These are phyloP conservation scores for Acer campestre DNA, from an alignment of 345 rosid species.

Conservation along the genomic window DNA sequence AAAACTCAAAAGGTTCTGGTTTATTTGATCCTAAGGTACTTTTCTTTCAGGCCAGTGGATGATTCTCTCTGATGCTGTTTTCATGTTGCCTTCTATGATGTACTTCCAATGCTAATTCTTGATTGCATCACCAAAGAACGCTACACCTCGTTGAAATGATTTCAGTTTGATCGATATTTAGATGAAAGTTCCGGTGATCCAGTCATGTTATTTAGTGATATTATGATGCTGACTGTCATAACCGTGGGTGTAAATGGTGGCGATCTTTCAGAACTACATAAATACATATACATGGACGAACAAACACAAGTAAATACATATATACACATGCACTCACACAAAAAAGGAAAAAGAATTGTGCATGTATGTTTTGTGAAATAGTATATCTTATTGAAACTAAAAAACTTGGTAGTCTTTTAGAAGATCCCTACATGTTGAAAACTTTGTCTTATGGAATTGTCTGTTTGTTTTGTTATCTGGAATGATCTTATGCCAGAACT, in stretches of 20 bases:
- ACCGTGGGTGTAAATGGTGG: background rate
- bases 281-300: background rate
- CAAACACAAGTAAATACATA: background rate
- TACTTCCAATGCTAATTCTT: background rate
- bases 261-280: background rate
- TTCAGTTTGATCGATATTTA: conserved; percentile 9
- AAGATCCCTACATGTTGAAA: background rate
- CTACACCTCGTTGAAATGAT: background rate
- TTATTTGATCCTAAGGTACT: conserved; percentile 59
- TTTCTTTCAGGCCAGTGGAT: conserved; percentile 8
- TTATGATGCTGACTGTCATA: background rate
- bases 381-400: background rate
- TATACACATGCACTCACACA: background rate
- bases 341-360: background rate
- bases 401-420: background rate
- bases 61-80: conserved; percentile 3
- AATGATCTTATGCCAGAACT: background rate
- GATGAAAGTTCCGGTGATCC: background rate
- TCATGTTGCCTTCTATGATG: conserved; percentile 9
- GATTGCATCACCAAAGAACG: background rate
- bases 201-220: background rate
- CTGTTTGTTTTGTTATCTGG: background rate
- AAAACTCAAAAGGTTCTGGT: conserved; percentile 41
- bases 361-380: background rate
- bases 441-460: background rate